phyloP scores from a whole-genome alignment of 2,329 filamentous ascomycete genomes.

The Rhinocladiella mackenziei region DNA sequence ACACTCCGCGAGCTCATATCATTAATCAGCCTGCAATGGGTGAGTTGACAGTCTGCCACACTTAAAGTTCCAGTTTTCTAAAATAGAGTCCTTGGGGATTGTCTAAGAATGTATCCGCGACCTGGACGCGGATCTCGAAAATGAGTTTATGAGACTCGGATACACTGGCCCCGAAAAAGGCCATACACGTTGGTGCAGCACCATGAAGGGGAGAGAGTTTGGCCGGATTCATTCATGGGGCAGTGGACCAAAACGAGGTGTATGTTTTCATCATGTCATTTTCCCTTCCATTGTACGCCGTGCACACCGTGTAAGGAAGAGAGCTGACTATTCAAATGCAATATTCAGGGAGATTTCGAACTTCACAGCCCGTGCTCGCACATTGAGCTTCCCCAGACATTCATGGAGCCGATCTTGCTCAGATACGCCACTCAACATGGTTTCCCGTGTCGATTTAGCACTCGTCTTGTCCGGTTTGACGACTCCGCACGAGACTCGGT shows the following conservation, averaged over 20 bases:
- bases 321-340: not conserved
- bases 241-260: constrained; percentile 39
- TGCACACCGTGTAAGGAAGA: not conserved
- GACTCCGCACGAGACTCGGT: constrained; percentile 31
- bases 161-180: constrained; percentile 35
- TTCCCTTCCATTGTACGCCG: too few relatives aligned
- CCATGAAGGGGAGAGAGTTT: constrained; percentile 44
- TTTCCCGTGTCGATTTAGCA: constrained; percentile 40
- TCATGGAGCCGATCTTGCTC: constrained; percentile 42
- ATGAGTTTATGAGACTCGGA: too few relatives aligned
- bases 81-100: not conserved
- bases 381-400: constrained; percentile 42
- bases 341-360: constrained; percentile 38
- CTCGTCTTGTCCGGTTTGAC: constrained; percentile 33
- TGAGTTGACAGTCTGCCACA: constrained; percentile 1
- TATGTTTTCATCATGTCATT: constrained; percentile 23
- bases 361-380: constrained; percentile 40
- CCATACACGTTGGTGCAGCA: constrained; percentile 43
- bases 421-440: constrained; percentile 36
- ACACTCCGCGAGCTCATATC: constrained; percentile 16
- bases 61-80: not conserved
- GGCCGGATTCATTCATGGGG: constrained; percentile 43
- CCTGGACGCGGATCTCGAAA: constrained; percentile 29
- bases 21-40: constrained; percentile 16
- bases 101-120: constrained; percentile 1